A percentile compares a stretch with the other conserved stretches of the same genome.
Conservation (phyloP, 768 basidiomycete species). For the Guyanaporus albipodus region DNA sequence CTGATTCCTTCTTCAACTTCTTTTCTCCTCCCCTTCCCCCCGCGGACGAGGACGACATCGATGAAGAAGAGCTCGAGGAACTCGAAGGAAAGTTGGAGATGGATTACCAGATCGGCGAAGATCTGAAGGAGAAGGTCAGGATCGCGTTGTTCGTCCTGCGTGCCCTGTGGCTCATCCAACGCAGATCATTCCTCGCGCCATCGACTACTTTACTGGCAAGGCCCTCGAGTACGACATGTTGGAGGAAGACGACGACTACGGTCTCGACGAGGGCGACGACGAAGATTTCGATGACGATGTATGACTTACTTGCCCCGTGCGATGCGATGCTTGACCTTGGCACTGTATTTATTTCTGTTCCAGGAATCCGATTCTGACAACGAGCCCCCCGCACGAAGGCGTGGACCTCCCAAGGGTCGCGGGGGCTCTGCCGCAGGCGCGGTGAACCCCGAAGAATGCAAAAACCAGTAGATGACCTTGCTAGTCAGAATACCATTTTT, state of each 20-base stretch:
- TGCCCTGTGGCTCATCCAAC: not conserved
- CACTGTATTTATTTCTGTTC: slow-evolving; percentile 15
- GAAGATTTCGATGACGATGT: slow-evolving; percentile 61
- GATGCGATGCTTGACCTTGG: slow-evolving; percentile 17
- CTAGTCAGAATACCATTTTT: slow-evolving; percentile 19
- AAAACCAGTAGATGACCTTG: slow-evolving; percentile 67
- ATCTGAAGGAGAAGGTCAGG: slow-evolving; percentile 92
- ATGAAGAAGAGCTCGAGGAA: slow-evolving; percentile 83
- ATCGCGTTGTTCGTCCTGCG: not conserved
- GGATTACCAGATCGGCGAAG: slow-evolving; percentile 98
- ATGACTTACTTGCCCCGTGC: slow-evolving; percentile 23
- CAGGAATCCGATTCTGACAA: slow-evolving; percentile 69
- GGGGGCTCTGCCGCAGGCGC: slow-evolving; percentile 39
- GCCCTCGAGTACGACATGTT: slow-evolving; percentile 76
- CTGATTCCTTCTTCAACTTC: slow-evolving; percentile 99
- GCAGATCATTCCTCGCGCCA: slow-evolving; percentile 89
- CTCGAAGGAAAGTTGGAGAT: slow-evolving; percentile 91
- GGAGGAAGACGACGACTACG: slow-evolving; percentile 57
- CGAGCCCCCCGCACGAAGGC: slow-evolving; percentile 56
- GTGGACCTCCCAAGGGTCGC: slow-evolving; percentile 56
- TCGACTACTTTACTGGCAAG: slow-evolving; percentile 98
- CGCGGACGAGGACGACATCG: slow-evolving; percentile 65
- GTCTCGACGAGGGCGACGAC: slow-evolving; percentile 48
- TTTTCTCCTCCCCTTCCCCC: slow-evolving; percentile 82
- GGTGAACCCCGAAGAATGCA: slow-evolving; percentile 79